Percentiles rank a stretch among this genome's conserved stretches.
Conservation (phyloP, 352 stramenopile species). For the Phytopythium mirpurense region DNA sequence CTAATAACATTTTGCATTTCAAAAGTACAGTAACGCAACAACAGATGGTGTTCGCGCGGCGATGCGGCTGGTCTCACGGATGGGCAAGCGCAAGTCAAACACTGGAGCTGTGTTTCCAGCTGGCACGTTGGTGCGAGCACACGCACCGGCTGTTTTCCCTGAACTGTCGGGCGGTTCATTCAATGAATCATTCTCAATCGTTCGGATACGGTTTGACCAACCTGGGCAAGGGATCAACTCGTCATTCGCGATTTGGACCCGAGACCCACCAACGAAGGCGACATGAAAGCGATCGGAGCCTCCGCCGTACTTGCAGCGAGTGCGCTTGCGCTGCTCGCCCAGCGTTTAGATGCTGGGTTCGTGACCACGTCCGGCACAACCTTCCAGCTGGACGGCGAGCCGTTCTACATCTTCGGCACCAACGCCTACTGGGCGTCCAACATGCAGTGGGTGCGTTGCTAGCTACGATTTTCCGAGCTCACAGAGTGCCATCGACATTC, state of each 20-base stretch:
- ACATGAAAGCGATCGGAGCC: constrained; percentile 20
- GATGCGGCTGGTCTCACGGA: no score
- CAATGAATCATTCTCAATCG: no score
- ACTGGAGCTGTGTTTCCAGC: no score
- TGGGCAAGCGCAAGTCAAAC: no score
- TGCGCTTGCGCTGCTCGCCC: constrained; percentile 7
- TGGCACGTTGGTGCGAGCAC: no score
- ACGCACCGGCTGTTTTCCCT: no score
- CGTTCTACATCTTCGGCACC: constrained; percentile 29
- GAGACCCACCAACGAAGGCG: background rate
- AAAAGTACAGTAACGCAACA: no score
- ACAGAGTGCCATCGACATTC: background rate
- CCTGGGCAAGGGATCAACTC: no score
- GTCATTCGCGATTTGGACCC: background rate
- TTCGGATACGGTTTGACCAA: no score
- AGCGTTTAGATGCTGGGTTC: constrained; percentile 12
- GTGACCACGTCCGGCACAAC: constrained; percentile 24
- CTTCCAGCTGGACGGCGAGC: constrained; percentile 21
- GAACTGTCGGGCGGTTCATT: no score
- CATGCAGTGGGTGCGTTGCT: constrained; percentile 22
- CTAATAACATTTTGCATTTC: no score
- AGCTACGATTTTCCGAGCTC: background rate
- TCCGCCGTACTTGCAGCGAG: constrained; percentile 11
- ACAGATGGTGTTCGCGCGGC: no score
- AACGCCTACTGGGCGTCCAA: constrained; percentile 27